These are phyloP conservation scores for Botrytis pseudocinerea DNA, from an alignment of 2,329 filamentous ascomycete species.

Conservation along the genomic window DNA sequence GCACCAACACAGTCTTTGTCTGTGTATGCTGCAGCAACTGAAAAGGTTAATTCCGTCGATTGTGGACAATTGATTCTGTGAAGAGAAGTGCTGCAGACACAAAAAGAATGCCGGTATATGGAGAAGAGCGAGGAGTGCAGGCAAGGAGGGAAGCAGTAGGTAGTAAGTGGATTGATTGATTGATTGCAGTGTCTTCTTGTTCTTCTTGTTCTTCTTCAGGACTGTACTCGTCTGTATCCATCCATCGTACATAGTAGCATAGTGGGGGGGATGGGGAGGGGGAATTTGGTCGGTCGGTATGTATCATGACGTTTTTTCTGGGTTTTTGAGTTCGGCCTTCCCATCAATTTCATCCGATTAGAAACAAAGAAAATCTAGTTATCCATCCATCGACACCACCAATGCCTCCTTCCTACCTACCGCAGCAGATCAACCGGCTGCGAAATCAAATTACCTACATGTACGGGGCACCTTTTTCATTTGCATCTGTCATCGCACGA, in stretches of 20 bases:
- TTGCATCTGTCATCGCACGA: neutral
- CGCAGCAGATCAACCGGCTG: neutral
- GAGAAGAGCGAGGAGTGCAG: slow-evolving; percentile 3
- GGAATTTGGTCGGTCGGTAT: neutral
- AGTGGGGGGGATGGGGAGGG: slow-evolving; percentile 7
- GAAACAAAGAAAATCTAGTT: neutral
- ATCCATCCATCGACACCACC: too few relatives aligned
- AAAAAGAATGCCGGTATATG: neutral
- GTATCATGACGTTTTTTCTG: slow-evolving; percentile 9
- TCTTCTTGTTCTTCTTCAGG: neutral
- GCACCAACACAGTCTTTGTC: neutral
- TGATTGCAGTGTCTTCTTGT: neutral
- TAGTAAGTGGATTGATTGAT: neutral
- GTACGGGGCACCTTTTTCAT: neutral
- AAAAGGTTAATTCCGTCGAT: neutral
- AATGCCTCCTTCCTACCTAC: too few relatives aligned
- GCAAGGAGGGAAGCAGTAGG: neutral
- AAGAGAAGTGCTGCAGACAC: neutral
- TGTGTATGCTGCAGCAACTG: neutral
- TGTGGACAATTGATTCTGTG: neutral
- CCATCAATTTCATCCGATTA: slow-evolving; percentile 4
- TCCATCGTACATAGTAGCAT: neutral
- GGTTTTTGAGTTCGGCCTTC: neutral
- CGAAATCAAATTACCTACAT: neutral
- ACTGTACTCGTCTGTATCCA: neutral